phyloP scores from a whole-genome alignment of 2,329 filamentous ascomycete species.

The Colletotrichum sp. region DNA sequence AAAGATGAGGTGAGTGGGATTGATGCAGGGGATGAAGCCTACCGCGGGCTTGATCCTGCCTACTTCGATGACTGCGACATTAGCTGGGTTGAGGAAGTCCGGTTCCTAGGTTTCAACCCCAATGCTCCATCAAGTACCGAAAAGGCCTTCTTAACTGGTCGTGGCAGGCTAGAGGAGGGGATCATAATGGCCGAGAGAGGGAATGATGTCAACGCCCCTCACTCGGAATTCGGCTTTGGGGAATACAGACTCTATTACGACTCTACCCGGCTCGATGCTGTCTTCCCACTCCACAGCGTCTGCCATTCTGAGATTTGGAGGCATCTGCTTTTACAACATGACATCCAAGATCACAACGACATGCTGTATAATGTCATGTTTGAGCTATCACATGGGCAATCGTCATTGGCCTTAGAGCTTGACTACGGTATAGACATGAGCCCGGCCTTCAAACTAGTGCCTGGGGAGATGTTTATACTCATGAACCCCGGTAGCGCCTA shows the following conservation, averaged over 20 bases:
- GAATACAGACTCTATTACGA: background rate
- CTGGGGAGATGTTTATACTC: background rate
- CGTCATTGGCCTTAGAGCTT: background rate
- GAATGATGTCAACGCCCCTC: background rate
- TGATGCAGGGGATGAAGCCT: background rate
- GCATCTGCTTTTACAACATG: background rate
- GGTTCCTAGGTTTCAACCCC: background rate
- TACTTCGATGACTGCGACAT: background rate
- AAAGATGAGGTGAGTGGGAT: background rate
- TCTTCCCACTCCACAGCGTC: background rate
- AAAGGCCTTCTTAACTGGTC: background rate
- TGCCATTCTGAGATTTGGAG: background rate
- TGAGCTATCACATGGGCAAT: background rate
- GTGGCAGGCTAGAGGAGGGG: too few relatives aligned
- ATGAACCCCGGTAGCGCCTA: background rate
- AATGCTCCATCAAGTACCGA: background rate
- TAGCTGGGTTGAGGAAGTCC: background rate
- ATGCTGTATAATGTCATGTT: background rate
- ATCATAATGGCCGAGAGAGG: background rate
- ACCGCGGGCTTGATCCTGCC: background rate
- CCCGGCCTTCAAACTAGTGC: background rate
- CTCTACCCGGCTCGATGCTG: background rate
- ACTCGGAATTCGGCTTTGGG: background rate
- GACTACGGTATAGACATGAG: background rate
- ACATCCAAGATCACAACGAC: background rate